Percentiles rank a stretch among this genome's conserved stretches.
phyloP scores from a whole-genome alignment of 306 rosid genomes.

The Ormosia emarginata region DNA sequence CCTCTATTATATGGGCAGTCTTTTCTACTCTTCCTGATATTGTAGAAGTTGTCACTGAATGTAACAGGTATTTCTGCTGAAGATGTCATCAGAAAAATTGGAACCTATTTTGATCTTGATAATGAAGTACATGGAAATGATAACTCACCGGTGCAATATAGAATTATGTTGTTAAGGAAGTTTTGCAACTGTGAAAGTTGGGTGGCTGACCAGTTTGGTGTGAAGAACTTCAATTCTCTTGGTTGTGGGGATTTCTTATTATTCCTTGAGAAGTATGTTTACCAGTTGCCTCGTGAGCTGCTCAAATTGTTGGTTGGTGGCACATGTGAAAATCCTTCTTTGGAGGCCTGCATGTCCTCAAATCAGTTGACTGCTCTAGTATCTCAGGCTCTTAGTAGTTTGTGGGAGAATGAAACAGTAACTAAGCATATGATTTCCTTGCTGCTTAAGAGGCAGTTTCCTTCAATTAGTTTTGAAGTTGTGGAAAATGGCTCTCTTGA shows the following conservation, averaged over 20 bases:
- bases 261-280: constrained; percentile 54
- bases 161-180: constrained; percentile 49
- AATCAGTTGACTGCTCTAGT: constrained; percentile 59
- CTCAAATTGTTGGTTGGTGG: constrained; percentile 42
- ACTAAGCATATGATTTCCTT: constrained; percentile 50
- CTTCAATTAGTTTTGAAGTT: constrained; percentile 57
- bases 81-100: constrained; percentile 59
- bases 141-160: constrained; percentile 32
- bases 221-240: constrained; percentile 60
- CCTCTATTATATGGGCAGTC: neutral
- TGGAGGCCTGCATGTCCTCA: constrained; percentile 62
- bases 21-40: constrained; percentile 13
- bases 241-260: constrained; percentile 73
- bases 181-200: constrained; percentile 67
- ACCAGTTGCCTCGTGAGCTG: constrained; percentile 61
- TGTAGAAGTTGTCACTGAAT: constrained; percentile 9
- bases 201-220: constrained; percentile 67
- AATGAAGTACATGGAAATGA: constrained; percentile 26
- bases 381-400: constrained; percentile 68
- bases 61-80: constrained; percentile 58
- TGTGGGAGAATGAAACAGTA: constrained; percentile 54
- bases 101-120: constrained; percentile 50
- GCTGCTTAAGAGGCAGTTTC: constrained; percentile 74
- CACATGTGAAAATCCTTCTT: constrained; percentile 36
- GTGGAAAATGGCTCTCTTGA: constrained; percentile 48